A percentile compares a stretch with the other conserved stretches of the same genome.
Conservation (phyloP, 345 rosid species). For the Melaleuca alternifolia region DNA sequence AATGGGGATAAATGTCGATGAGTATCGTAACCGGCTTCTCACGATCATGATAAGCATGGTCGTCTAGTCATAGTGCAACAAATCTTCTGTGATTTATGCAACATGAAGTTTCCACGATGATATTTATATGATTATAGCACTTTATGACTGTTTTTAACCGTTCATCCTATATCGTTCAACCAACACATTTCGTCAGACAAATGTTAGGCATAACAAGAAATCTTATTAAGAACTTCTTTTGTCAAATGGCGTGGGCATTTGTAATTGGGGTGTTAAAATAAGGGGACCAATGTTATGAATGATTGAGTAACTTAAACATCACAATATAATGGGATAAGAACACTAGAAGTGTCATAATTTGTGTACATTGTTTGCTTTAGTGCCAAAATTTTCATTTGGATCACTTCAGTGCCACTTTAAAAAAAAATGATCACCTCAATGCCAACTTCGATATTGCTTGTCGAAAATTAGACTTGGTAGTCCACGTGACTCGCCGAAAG, state of each 20-base stretch:
- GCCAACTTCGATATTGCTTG: no score
- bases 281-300: neutral
- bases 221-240: neutral
- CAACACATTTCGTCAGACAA: neutral
- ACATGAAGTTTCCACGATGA: neutral
- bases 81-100: neutral
- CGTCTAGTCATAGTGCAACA: neutral
- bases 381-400: no score
- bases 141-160: accelerated
- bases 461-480: no score
- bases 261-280: neutral
- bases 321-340: no score
- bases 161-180: neutral
- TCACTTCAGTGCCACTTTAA: no score
- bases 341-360: no score
- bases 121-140: neutral
- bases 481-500: no score
- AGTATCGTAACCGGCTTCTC: neutral
- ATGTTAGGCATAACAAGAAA: neutral
- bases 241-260: neutral
- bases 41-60: neutral
- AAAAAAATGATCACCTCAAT: no score
- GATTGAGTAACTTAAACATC: neutral
- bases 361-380: no score
- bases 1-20: neutral